Percentiles rank a stretch among this genome's conserved stretches.
Evolutionary conservation across 2,329 filamentous ascomycete genomes (phyloP).

Genomic region (Arthrinium puccinioides): DNA sequence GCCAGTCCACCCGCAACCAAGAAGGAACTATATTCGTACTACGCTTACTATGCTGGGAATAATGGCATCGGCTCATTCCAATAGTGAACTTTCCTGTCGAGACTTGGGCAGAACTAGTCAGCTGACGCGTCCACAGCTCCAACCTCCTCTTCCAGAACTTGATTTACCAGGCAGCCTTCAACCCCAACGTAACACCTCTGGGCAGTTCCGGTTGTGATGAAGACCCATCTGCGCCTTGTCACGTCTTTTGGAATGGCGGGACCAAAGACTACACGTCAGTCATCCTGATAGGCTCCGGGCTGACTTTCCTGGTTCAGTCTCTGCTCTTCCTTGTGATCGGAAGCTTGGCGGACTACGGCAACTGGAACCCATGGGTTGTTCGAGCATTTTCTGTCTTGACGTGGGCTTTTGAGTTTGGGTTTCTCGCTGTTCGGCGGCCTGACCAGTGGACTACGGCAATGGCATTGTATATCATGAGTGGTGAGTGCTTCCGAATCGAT

Average conservation of each 20-base stretch:
- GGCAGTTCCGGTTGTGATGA: constrained; percentile 1
- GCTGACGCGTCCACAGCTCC: too few relatives aligned
- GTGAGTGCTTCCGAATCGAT: too few relatives aligned
- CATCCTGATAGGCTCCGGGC: background rate
- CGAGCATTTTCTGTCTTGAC: background rate
- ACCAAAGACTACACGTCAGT: constrained; percentile 3
- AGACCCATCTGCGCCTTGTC: background rate
- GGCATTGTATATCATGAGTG: constrained; percentile 1
- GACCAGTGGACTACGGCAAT: background rate
- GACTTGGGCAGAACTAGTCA: too few relatives aligned
- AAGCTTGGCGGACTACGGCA: constrained; percentile 1
- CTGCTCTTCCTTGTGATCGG: constrained; percentile 1
- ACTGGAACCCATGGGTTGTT: constrained; percentile 3
- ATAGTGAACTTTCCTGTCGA: background rate
- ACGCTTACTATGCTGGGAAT: constrained; percentile 2
- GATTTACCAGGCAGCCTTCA: constrained; percentile 3
- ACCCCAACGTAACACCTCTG: background rate
- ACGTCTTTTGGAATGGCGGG: constrained; percentile 1
- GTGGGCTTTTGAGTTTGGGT: constrained; percentile 3
- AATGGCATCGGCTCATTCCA: background rate
- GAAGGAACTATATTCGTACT: background rate
- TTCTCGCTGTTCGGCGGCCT: background rate
- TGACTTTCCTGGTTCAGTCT: constrained; percentile 2
- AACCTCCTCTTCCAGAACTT: constrained; percentile 2
- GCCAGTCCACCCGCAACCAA: background rate